A percentile compares a stretch with the other conserved stretches of the same genome.
These are phyloP conservation scores for Urochloa ruziziensis DNA, from an alignment of 176 grass and related monocot species.

Conservation along the genomic window DNA sequence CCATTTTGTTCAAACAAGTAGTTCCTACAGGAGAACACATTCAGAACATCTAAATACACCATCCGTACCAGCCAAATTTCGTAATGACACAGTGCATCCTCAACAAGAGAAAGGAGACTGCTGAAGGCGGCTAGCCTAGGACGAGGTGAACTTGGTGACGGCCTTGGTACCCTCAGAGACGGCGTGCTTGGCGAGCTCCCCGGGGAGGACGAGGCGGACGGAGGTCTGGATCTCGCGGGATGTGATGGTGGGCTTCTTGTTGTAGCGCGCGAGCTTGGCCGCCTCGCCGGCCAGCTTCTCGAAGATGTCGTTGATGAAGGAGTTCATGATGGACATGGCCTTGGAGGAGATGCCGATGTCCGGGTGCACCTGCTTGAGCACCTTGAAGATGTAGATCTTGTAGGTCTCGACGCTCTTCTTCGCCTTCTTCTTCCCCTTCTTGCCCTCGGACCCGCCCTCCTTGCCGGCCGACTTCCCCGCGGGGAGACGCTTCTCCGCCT, in stretches of 20 bases:
- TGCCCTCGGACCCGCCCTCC: not conserved
- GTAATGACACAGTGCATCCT: not conserved
- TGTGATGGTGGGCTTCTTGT: constrained; percentile 19
- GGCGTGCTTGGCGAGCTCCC: constrained; percentile 63
- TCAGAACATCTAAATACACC: not conserved
- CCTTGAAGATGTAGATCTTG: constrained; percentile 59
- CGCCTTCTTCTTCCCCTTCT: not conserved
- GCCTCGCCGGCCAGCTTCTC: constrained; percentile 43
- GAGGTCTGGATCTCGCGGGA: constrained; percentile 13
- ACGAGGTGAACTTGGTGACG: constrained; percentile 57
- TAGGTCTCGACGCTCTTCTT: constrained; percentile 41
- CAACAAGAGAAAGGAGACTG: not conserved
- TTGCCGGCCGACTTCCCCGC: not conserved
- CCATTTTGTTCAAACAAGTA: not conserved
- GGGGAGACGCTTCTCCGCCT: constrained; percentile 6
- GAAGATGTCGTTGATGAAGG: constrained; percentile 61
- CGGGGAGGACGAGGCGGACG: constrained; percentile 49
- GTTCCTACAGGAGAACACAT: not conserved
- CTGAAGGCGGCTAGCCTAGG: not conserved
- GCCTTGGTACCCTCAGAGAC: constrained; percentile 66
- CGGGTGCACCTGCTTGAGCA: constrained; percentile 1
- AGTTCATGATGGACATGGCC: constrained; percentile 59
- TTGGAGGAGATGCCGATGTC: constrained; percentile 52
- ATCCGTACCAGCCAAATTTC: not conserved
- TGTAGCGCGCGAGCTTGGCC: constrained; percentile 2